Conservation (phyloP, 495 filamentous ascomycete species). For the Penicillium lividum region DNA sequence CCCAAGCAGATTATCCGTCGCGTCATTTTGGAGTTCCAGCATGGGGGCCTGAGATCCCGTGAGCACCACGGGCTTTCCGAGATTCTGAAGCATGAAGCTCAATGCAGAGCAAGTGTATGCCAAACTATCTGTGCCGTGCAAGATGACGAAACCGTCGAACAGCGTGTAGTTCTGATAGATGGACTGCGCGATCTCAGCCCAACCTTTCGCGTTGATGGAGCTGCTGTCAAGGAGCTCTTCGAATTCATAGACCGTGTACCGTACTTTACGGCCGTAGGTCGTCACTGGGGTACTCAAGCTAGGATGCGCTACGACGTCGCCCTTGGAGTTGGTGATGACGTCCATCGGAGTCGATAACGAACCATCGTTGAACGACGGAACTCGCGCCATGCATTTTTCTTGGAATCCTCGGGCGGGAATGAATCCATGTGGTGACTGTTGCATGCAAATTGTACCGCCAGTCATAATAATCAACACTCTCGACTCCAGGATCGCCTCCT, state of each 20-base stretch:
- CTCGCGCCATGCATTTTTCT: slow-evolving; percentile 75
- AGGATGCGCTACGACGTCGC: slow-evolving; percentile 44
- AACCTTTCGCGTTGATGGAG: slow-evolving; percentile 87
- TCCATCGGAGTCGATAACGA: slow-evolving; percentile 57
- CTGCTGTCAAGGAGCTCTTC: slow-evolving; percentile 84
- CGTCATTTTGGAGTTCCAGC: slow-evolving; percentile 89
- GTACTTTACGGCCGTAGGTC: slow-evolving; percentile 76
- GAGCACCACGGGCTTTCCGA: slow-evolving; percentile 89
- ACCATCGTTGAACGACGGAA: slow-evolving; percentile 88
- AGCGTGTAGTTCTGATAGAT: slow-evolving; percentile 78
- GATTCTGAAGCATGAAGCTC: slow-evolving; percentile 90
- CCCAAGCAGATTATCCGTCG: slow-evolving; percentile 92
- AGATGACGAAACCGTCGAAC: slow-evolving; percentile 91
- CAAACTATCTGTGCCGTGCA: slow-evolving; percentile 95
- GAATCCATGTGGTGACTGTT: slow-evolving; percentile 63
- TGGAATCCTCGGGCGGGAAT: slow-evolving; percentile 80
- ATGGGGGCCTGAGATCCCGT: slow-evolving; percentile 94
- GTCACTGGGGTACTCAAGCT: slow-evolving; percentile 80
- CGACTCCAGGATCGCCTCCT: slow-evolving; percentile 57
- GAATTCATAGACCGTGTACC: slow-evolving; percentile 88
- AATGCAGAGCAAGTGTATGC: slow-evolving; percentile 91
- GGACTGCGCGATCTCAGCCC: slow-evolving; percentile 78
- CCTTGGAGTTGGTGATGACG: slow-evolving; percentile 51
- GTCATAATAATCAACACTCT: slow-evolving; percentile 90
- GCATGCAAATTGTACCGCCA: slow-evolving; percentile 97